These are phyloP conservation scores for Selenicereus undatus DNA, from an alignment of 148 eudicot genomes.

Conservation along the genomic window DNA sequence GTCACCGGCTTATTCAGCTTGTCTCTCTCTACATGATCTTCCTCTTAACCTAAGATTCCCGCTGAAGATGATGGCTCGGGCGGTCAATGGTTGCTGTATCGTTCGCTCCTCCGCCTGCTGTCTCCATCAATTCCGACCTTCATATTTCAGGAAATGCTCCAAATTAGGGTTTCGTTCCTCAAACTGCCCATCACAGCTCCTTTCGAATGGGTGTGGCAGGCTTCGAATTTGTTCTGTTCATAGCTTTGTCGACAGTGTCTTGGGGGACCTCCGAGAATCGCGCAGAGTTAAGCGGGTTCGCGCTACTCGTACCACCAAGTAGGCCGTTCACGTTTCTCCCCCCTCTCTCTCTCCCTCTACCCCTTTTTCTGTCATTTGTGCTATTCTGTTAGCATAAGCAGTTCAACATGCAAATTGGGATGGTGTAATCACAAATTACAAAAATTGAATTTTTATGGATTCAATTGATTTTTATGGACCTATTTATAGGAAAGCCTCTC, in stretches of 20 bases:
- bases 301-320: constrained; percentile 45
- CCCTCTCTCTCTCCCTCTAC: not conserved
- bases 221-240: constrained; percentile 33
- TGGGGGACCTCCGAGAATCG: constrained; percentile 41
- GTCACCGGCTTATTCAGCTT: not conserved
- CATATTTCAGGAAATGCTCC: not conserved
- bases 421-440: too few relatives aligned
- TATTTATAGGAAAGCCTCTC: too few relatives aligned
- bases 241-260: constrained; percentile 42
- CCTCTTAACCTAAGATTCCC: not conserved
- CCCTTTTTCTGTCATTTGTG: not conserved
- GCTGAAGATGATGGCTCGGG: constrained; percentile 42
- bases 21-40: not conserved
- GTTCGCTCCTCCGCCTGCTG: constrained; percentile 42
- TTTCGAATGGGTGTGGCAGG: constrained; percentile 2
- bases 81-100: constrained; percentile 36
- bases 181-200: constrained; percentile 14
- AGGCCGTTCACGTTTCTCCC: not conserved
- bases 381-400: not conserved
- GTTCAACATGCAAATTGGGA: not conserved
- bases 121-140: constrained; percentile 20
- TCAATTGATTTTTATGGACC: too few relatives aligned
- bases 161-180: constrained; percentile 16
- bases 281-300: constrained; percentile 29
- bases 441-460: too few relatives aligned